Evolutionary conservation across 495 filamentous ascomycete genomes (phyloP), one percentile per base, ranked within the genome.

Genomic region (Cercophora scortea): DNA sequence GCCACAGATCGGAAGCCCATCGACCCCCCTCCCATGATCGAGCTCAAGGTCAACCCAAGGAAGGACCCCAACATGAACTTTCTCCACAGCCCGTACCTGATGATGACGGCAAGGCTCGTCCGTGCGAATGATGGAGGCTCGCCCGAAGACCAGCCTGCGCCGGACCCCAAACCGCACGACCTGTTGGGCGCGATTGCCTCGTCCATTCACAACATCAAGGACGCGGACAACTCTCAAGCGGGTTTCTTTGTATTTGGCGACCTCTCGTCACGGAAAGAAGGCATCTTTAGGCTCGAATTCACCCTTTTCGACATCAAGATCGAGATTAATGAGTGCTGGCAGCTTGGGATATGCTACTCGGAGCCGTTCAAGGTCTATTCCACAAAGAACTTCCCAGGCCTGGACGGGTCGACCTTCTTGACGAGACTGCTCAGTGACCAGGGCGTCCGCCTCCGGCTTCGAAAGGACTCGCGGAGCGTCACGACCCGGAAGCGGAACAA

Each of bases 181-280:
- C 60, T 77, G 57, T 64, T 68, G 25, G 93, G 93, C 18, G 89
- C 87, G 17, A 71, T 92, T 49, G 89, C 92, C 32, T 97, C 93
- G 16, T 98, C 93, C 19, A 78, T 96, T 48, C 91, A 98, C 70
- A 81, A 89, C 47, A 71, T 97, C 55, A 97, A 97, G 68, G 90
- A 97, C 65, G 81, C 86, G 12, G 82, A 92, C 63, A 95, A 98
- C 67, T 81, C 61, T 79, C 92, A 96, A 76, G 91, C 90, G 11
- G 90, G 87, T 2, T 98, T 94, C 73, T 97, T 98, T 55, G 88
- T 97, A n/a, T 97, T 95, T 69, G 87, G 88, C 6, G 93, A 98
- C 66, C 71, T 98, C 15, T 96, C 92, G 0, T 82, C 94, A 25
- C 86, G 88, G 65, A 75, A 87, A 16, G 86, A 89, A 57, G 93